A percentile compares a stretch with the other conserved stretches of the same genome.
phyloP scores from a whole-genome alignment of 305 asterid genomes.

The Withania somnifera region DNA sequence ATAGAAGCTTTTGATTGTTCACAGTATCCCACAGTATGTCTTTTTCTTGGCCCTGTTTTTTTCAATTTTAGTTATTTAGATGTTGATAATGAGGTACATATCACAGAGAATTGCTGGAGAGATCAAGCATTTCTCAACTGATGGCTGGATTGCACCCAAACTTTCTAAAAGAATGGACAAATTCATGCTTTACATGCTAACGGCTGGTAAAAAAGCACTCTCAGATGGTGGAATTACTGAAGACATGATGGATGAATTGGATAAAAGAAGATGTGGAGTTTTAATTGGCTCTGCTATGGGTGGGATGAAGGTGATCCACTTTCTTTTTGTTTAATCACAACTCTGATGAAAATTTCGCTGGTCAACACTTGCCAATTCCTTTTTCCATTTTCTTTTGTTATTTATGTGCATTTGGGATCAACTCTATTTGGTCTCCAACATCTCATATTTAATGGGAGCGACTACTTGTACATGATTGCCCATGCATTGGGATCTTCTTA shows the following conservation, averaged over 20 bases:
- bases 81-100: conserved; percentile 14
- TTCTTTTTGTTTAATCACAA: too few species aligned
- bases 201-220: conserved; percentile 93
- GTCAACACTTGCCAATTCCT: too few species aligned
- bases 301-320: conserved; percentile 69
- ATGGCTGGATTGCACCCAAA: conserved; percentile 92
- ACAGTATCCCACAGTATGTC: conserved; percentile 71
- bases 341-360: too few species aligned
- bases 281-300: conserved; percentile 94
- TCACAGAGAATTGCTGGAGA: conserved; percentile 97
- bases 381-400: neutral
- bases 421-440: neutral
- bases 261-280: conserved; percentile 80
- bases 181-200: conserved; percentile 92
- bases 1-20: conserved; percentile 91
- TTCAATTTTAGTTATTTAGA: neutral
- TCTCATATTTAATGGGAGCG: neutral
- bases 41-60: conserved; percentile 11
- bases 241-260: conserved; percentile 56
- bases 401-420: neutral
- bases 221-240: conserved; percentile 84
- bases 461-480: neutral
- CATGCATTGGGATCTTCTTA: neutral
- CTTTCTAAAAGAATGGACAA: conserved; percentile 87
- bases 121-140: conserved; percentile 82